phyloP scores from a whole-genome alignment of 441 rosid species.

The Hura crepitans region DNA sequence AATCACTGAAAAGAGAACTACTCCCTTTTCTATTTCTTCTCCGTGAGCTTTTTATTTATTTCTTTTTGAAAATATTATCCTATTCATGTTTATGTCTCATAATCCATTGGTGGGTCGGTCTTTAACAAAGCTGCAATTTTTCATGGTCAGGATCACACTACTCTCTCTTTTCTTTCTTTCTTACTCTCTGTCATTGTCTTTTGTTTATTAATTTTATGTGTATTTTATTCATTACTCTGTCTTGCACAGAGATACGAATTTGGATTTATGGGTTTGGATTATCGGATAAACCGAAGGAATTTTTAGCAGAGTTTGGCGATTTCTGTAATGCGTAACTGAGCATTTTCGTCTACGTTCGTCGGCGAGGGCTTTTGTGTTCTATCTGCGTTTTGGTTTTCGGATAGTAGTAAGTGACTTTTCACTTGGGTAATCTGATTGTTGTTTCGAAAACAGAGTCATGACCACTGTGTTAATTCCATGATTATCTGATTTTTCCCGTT shows the following conservation, averaged over 20 bases:
- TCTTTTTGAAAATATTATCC: no score
- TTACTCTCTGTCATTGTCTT: background rate
- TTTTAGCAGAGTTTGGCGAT: background rate
- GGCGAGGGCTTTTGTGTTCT: background rate
- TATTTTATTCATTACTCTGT: background rate
- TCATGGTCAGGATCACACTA: background rate
- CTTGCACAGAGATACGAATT: no score
- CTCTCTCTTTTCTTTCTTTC: background rate
- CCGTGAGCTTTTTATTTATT: no score
- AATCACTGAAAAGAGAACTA: no score
- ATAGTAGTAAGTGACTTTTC: no score
- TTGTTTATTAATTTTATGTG: background rate
- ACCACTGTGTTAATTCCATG: constrained; percentile 15
- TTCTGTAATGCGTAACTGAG: background rate
- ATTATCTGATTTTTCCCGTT: background rate
- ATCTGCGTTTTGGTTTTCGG: no score
- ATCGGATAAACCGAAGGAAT: background rate
- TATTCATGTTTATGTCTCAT: no score
- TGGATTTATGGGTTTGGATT: background rate
- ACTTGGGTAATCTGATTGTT: constrained; percentile 24
- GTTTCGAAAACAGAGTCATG: constrained; percentile 32
- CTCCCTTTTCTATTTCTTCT: no score
- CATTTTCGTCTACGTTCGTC: background rate
- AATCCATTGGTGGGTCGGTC: no score
- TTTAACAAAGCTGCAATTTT: background rate